Percentiles rank a stretch among this genome's conserved stretches.
These are phyloP conservation scores for Cyberlindnera misumaiensis DNA, from an alignment of 805 yeast species.

Conservation along the genomic window DNA sequence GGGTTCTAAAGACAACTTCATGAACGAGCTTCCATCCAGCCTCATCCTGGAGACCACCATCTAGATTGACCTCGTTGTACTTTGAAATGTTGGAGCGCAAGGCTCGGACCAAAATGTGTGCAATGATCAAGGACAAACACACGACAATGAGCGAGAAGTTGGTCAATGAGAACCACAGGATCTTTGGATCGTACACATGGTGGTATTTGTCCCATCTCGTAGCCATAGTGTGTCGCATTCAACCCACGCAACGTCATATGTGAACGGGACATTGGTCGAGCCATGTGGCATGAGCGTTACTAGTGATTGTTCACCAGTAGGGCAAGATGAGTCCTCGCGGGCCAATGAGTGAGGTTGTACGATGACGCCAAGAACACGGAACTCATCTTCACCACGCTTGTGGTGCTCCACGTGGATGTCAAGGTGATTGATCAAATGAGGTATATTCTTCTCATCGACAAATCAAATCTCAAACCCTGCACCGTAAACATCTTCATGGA, in stretches of 20 bases:
- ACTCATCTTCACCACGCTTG: slow-evolving; percentile 54
- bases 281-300: slow-evolving; percentile 42
- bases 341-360: slow-evolving; percentile 62
- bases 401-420: slow-evolving; percentile 80
- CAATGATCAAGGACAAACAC: slow-evolving; percentile 68
- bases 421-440: slow-evolving; percentile 75
- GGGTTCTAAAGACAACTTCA: slow-evolving; percentile 92
- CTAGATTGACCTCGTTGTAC: slow-evolving; percentile 84
- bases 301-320: slow-evolving; percentile 28
- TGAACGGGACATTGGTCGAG: slow-evolving; percentile 58
- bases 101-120: slow-evolving; percentile 71
- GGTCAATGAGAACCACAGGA: slow-evolving; percentile 92
- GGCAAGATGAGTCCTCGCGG: slow-evolving; percentile 31
- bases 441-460: slow-evolving; percentile 47
- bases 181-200: slow-evolving; percentile 84
- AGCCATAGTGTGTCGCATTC: slow-evolving; percentile 78
- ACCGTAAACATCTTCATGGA: slow-evolving; percentile 60
- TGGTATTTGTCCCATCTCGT: slow-evolving; percentile 98
- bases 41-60: slow-evolving; percentile 83
- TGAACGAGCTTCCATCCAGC: slow-evolving; percentile 96
- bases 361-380: slow-evolving; percentile 86
- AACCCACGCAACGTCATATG: slow-evolving; percentile 77
- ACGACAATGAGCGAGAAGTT: slow-evolving; percentile 80
- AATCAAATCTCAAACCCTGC: slow-evolving; percentile 77
- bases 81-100: slow-evolving; percentile 78